A percentile compares a stretch with the other conserved stretches of the same genome.
Evolutionary conservation across 2,329 filamentous ascomycete genomes (phyloP).

Genomic region (Intubia oerlemansii): DNA sequence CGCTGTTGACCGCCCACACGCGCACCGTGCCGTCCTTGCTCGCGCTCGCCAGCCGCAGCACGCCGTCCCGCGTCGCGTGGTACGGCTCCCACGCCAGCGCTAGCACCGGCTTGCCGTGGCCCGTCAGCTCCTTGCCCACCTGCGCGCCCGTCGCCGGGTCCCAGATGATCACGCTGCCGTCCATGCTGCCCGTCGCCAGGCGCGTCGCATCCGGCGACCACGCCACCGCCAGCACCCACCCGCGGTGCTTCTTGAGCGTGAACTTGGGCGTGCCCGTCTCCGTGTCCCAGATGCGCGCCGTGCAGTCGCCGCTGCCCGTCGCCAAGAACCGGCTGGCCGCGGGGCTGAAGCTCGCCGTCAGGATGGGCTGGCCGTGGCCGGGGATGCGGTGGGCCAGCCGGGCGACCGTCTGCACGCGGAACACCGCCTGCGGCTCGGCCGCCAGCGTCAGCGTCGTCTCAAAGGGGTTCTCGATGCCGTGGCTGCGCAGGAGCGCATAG

Average conservation of each 20-base stretch:
- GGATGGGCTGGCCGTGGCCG: conserved; percentile 80
- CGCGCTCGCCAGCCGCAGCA: conserved; percentile 62
- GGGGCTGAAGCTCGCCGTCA: conserved; percentile 72
- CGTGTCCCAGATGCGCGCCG: conserved; percentile 83
- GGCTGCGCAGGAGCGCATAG: conserved; percentile 27
- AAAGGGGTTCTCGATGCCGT: conserved; percentile 36
- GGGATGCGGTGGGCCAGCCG: conserved; percentile 74
- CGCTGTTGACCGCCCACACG: conserved; percentile 66
- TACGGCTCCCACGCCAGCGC: conserved; percentile 86
- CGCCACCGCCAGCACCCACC: conserved; percentile 73
- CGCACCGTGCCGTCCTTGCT: conserved; percentile 80
- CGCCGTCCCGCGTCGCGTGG: conserved; percentile 55
- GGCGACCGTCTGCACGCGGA: conserved; percentile 79
- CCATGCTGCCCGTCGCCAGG: conserved; percentile 80
- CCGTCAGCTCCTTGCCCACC: conserved; percentile 51
- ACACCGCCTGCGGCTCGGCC: conserved; percentile 70
- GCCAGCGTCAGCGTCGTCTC: conserved; percentile 29
- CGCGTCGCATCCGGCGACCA: conserved; percentile 70
- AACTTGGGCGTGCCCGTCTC: conserved; percentile 77
- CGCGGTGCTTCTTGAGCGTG: conserved; percentile 70
- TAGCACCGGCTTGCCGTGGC: conserved; percentile 77
- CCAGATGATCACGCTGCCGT: conserved; percentile 82
- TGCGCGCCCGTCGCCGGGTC: conserved; percentile 58
- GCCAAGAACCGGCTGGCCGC: conserved; percentile 56
- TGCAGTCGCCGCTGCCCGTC: conserved; percentile 78